Conservation (phyloP, 257 asterid species). For the Nicotiana sylvestris region DNA sequence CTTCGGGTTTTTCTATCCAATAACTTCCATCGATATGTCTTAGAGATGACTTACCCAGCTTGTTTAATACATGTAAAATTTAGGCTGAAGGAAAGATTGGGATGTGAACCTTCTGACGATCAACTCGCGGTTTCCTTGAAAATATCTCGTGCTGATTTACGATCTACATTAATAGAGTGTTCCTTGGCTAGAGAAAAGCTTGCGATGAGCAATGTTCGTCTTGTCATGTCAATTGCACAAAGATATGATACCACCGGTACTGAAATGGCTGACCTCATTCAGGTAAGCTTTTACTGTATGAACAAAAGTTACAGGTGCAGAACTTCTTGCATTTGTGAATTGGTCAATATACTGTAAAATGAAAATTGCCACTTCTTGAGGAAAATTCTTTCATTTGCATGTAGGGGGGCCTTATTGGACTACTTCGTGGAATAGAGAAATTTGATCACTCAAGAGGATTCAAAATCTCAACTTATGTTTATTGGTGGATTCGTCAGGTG, state of each 20-base stretch:
- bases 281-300: constrained; percentile 40
- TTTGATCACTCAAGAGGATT: constrained; percentile 90
- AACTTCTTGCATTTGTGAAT: not conserved
- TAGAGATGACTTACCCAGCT: not conserved
- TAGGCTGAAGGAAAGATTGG: constrained; percentile 74
- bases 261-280: constrained; percentile 91
- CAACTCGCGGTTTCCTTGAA: constrained; percentile 76
- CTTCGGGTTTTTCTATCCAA: not conserved
- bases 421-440: constrained; percentile 93
- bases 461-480: constrained; percentile 96
- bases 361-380: not conserved
- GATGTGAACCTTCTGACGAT: constrained; percentile 88
- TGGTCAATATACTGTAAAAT: not conserved
- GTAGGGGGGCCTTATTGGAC: constrained; percentile 92
- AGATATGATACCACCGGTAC: constrained; percentile 92
- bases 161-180: constrained; percentile 59
- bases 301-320: not conserved
- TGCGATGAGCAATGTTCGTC: constrained; percentile 94
- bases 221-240: constrained; percentile 95
- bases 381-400: constrained; percentile 20
- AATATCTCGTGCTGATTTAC: constrained; percentile 58
- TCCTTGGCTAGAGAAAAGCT: constrained; percentile 90
- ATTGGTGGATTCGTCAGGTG: constrained; percentile 99
- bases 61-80: constrained; percentile 17
- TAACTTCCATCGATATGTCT: not conserved